phyloP scores from a whole-genome alignment of 805 yeast genomes.

The Isabelozyma gotoi region DNA sequence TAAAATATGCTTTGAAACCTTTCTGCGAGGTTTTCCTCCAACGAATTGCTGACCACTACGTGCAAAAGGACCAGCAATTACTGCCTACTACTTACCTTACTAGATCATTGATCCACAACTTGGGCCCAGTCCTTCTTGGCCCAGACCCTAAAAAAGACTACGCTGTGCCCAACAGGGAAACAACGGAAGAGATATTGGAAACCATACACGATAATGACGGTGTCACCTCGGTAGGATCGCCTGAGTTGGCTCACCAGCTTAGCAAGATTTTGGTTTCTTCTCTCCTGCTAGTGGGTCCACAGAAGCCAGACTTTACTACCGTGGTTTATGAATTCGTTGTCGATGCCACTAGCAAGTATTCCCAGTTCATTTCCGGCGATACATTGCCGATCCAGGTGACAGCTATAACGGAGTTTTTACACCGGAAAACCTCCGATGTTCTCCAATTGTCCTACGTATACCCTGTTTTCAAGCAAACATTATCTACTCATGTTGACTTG shows the following conservation, averaged over 20 bases:
- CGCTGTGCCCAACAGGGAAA: neutral
- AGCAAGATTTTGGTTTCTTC: too few relatives aligned
- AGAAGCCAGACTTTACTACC: too few relatives aligned
- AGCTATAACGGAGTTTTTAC: neutral
- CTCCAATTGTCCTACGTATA: slow-evolving; percentile 2
- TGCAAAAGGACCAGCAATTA: neutral
- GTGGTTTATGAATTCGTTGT: too few relatives aligned
- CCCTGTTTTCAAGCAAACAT: neutral
- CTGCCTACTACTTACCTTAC: neutral
- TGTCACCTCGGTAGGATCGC: neutral
- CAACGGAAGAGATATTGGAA: neutral
- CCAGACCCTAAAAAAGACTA: neutral
- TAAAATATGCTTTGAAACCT: neutral
- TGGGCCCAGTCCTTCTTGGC: neutral
- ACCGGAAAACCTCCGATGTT: neutral
- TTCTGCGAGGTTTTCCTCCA: neutral
- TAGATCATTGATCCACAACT: neutral
- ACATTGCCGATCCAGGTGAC: neutral
- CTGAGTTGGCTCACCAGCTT: neutral
- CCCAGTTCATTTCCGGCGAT: too few relatives aligned
- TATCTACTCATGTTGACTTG: slow-evolving; percentile 1
- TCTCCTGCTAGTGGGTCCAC: too few relatives aligned
- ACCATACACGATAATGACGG: neutral
- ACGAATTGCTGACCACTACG: neutral
- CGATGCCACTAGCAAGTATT: too few relatives aligned